Evolutionary conservation across 192 early-diverging fungal genomes (phyloP), one percentile per base, ranked within the genome.

Genomic region (Chytriomyces sp.): DNA sequence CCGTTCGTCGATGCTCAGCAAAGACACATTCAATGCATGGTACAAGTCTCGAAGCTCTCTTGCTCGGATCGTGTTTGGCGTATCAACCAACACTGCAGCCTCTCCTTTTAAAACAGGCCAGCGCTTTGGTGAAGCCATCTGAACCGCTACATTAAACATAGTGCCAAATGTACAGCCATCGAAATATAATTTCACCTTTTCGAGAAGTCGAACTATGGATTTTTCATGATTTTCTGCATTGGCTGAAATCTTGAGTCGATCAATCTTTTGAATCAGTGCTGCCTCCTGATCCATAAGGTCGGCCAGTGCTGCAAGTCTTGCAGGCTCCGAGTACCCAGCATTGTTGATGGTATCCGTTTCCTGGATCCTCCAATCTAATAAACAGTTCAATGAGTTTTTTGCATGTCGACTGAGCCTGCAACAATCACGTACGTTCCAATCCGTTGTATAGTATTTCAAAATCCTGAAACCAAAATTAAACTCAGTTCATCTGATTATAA

Each of bases 361-460:
- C 43, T 88, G 85, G 47, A 77, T 67, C 47, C 87, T 75, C 88
- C 88, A 89, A n/a, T 77, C 86, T 88, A 13, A 48, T 59, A n/a
- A n/a, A n/a, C n/a, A 46, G 47, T 11, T n/a, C 10, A 59, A 26
- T 20, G 64, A 24, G 59, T 63, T 49, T 49, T 7, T 16, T 45
- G 62, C 1, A 47, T 20, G n/a, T 28, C 62, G 46, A 18, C 26
- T 45, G 44, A 10, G 13, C 0, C 64, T 64, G 8, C 28, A 3
- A 49, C n/a, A 44, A 35, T 20, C n/a, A 79, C 82, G 72, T 70
- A 89, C 88, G 82, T 61, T 89, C 88, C 1, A 89, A 64, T 26
- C 88, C 88, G 62, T 80, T 88, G 70, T 89, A 89, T 28, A 89
- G 74, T 3, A 89, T 80, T 64, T 89, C 88, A 79, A 89, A 89